These are phyloP conservation scores for Cantharellus cinnabarinus DNA, from an alignment of 768 basidiomycete genomes.

Conservation along the genomic window DNA sequence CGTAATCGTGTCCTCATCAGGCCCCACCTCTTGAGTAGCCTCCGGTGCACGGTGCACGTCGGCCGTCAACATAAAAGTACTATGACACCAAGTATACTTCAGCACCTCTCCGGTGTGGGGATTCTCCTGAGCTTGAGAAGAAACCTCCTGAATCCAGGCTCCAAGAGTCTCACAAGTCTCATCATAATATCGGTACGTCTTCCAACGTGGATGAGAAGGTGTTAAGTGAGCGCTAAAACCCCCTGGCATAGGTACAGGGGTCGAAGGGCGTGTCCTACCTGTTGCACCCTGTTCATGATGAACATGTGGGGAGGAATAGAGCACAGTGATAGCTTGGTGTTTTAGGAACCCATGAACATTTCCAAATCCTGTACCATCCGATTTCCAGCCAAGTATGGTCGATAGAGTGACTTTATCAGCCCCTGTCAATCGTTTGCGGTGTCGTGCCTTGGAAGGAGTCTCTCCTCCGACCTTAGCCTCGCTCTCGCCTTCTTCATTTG, in stretches of 20 bases:
- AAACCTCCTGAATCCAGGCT: conserved; percentile 11
- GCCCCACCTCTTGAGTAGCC: neutral
- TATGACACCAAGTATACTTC: neutral
- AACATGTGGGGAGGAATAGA: conserved; percentile 18
- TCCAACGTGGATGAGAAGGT: conserved; percentile 21
- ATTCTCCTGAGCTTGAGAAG: conserved; percentile 5
- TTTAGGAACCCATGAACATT: conserved; percentile 33
- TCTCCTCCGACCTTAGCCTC: neutral
- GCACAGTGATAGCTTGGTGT: conserved; percentile 35
- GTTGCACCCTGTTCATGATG: neutral
- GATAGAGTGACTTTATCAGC: conserved; percentile 35
- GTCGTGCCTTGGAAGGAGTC: neutral
- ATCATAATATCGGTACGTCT: conserved; percentile 31
- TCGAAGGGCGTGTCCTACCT: neutral
- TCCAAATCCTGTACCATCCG: conserved; percentile 23
- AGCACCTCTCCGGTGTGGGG: neutral
- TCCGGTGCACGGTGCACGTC: conserved; percentile 1
- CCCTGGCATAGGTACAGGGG: neutral
- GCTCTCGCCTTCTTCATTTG: neutral
- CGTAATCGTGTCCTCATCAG: conserved; percentile 14
- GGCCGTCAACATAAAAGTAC: neutral
- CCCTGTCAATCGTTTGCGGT: conserved; percentile 22
- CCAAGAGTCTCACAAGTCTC: conserved; percentile 12
- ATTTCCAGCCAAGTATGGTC: conserved; percentile 40
- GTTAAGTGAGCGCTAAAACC: neutral